phyloP scores from a whole-genome alignment of 1,139 yeast species.

The Petasospora rhodanensis region DNA sequence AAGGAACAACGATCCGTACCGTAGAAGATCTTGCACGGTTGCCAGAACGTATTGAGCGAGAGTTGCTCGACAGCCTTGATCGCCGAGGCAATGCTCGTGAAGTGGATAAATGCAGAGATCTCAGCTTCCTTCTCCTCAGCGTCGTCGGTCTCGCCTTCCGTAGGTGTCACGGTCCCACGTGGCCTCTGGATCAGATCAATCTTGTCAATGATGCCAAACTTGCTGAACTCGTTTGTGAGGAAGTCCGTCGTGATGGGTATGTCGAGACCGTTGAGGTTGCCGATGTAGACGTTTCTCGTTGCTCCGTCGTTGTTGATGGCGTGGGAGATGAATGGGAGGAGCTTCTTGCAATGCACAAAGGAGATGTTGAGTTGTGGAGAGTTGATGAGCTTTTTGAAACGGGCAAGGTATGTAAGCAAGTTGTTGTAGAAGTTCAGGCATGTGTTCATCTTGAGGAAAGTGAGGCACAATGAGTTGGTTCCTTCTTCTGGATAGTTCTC shows the following conservation, averaged over 20 bases:
- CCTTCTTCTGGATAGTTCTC: constrained; percentile 22
- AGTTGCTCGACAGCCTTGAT: constrained; percentile 70
- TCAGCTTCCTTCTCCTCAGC: constrained; percentile 2
- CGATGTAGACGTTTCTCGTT: constrained; percentile 71
- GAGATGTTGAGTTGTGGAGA: constrained; percentile 49
- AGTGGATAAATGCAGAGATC: constrained; percentile 71
- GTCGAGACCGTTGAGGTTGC: constrained; percentile 43
- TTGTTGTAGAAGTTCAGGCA: constrained; percentile 44
- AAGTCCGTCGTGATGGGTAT: constrained; percentile 36
- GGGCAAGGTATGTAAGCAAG: constrained; percentile 39
- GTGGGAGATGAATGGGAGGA: constrained; percentile 55
- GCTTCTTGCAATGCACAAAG: constrained; percentile 63
- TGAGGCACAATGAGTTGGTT: constrained; percentile 28
- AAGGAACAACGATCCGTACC: constrained; percentile 69
- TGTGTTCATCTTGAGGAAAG: constrained; percentile 39
- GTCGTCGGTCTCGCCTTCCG: constrained; percentile 1
- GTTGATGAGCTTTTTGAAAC: constrained; percentile 35
- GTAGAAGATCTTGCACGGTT: constrained; percentile 54
- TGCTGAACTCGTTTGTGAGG: constrained; percentile 59
- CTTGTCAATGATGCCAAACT: constrained; percentile 29
- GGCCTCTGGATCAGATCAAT: constrained; percentile 31
- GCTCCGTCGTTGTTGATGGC: constrained; percentile 80
- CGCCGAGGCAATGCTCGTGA: constrained; percentile 77
- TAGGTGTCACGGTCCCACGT: not conserved
- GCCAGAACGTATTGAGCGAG: constrained; percentile 43